Percentiles rank a stretch among this genome's conserved stretches.
Evolutionary conservation across 2,329 filamentous ascomycete genomes (phyloP).

Genomic region (Pseudogymnoascus destructans): DNA sequence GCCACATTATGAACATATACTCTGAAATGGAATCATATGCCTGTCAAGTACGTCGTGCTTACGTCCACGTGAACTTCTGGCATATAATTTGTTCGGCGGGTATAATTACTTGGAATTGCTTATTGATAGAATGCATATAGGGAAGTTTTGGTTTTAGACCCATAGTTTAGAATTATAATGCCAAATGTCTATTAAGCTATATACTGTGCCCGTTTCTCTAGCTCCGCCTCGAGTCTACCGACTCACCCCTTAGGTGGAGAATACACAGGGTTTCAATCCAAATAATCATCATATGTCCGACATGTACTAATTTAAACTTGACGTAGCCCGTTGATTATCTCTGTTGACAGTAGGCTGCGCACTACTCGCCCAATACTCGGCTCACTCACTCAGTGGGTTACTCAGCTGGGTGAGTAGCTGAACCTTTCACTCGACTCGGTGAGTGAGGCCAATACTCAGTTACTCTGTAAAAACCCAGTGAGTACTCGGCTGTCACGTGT

Average conservation of each 20-base stretch:
- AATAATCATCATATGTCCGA: background rate
- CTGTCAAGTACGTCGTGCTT: background rate
- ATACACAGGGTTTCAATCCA: background rate
- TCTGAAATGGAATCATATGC: background rate
- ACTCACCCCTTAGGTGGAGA: background rate
- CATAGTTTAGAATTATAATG: background rate
- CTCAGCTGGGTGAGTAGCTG: too few relatives aligned
- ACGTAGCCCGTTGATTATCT: constrained; percentile 14
- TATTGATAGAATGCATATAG: background rate
- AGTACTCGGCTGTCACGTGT: too few relatives aligned
- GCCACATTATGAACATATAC: background rate
- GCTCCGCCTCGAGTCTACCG: background rate
- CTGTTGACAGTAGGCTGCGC: constrained; percentile 14
- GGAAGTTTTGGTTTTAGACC: background rate
- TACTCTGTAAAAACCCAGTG: too few relatives aligned
- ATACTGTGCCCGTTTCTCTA: background rate
- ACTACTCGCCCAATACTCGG: too few relatives aligned
- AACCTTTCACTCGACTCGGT: too few relatives aligned
- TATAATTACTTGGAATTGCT: background rate
- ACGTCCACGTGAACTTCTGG: background rate
- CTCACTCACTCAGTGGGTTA: too few relatives aligned
- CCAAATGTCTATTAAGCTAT: background rate
- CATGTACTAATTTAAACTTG: constrained; percentile 5
- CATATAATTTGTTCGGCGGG: background rate
- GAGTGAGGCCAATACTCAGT: too few relatives aligned